Conservation (phyloP, 2,329 filamentous ascomycete genomes). For the Pseudonectria buxi region DNA sequence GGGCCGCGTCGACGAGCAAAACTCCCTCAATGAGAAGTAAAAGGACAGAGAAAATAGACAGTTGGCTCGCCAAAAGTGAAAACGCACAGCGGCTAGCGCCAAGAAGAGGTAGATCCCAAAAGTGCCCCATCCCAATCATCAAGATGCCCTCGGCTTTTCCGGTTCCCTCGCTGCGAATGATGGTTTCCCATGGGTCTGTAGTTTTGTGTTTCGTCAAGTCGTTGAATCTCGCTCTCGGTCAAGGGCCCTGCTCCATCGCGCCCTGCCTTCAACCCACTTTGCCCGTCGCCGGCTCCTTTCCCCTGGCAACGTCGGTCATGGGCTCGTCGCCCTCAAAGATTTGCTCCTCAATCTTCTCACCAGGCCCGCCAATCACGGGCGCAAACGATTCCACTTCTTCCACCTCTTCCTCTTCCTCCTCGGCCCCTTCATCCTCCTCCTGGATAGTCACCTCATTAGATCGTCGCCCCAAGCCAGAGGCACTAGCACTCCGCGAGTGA, state of each 20-base stretch:
- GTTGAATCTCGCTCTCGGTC: slow-evolving; percentile 10
- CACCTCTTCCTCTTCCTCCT: slow-evolving; percentile 37
- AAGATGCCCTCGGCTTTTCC: too few species aligned
- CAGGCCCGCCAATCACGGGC: slow-evolving; percentile 39
- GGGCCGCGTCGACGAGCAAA: slow-evolving; percentile 5
- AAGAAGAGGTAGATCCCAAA: slow-evolving; percentile 8
- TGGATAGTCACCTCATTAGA: slow-evolving; percentile 71
- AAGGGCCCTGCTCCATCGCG: neutral
- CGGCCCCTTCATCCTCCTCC: slow-evolving; percentile 53
- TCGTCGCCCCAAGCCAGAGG: slow-evolving; percentile 54
- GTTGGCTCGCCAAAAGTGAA: slow-evolving; percentile 8
- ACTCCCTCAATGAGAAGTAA: slow-evolving; percentile 6
- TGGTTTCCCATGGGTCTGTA: neutral
- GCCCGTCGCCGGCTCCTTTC: slow-evolving; percentile 5
- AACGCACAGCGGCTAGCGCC: slow-evolving; percentile 8
- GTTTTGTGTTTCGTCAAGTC: slow-evolving; percentile 19
- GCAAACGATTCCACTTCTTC: slow-evolving; percentile 56
- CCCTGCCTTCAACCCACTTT: neutral
- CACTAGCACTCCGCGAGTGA: slow-evolving; percentile 54
- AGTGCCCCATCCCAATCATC: slow-evolving; percentile 4
- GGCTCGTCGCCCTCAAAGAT: slow-evolving; percentile 37
- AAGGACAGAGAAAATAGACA: slow-evolving; percentile 1
- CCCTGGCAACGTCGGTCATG: slow-evolving; percentile 14
- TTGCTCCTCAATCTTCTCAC: slow-evolving; percentile 40
- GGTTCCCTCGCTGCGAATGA: too few species aligned